Base-by-base conservation (phyloP, 768 basidiomycete genomes). In the Cyclocybe aegerita region DNA sequence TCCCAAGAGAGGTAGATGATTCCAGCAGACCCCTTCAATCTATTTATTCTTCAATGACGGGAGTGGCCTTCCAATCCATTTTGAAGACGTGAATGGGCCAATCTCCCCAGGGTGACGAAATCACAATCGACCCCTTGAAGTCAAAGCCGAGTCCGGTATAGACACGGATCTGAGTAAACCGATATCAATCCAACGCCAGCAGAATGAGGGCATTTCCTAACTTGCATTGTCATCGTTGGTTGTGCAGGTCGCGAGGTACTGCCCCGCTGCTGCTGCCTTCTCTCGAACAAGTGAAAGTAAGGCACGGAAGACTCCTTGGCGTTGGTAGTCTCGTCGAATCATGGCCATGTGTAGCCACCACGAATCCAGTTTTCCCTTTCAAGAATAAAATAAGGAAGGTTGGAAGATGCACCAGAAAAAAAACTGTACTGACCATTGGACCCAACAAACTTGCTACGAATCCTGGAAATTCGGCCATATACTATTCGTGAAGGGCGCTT, bases 291-390 rank as follows among this genome's bases (percentile, higher is more conserved):
- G 46, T 14, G 60, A 49, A 37, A 66, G 43, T n/a, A 68, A 58
- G 16, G 56, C 43, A 14, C 56, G 61, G 6, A 57, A 48, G 6
- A 67, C 56, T 7, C 61, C 60, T 39, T 58, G 54, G 29, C 58
- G 54, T 33, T 68, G 65, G 31, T 48, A 61, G 14, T 57, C 60
- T 11, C 54, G 58, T n/a, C 56, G 55, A 15, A 65, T 62, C 38
- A 65, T 63, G n/a, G 61, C 53, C 43, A 56, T 60, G 46, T 65
- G 62, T 31, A 65, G 43, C 60, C 65, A 68, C 57, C 62, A 63
- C 2, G 63, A 58, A 42, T 66, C 60, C 6, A 48, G 51, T 41
- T 60, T 59, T 14, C 60, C 64, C 66, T 68, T 33, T 41, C 9
- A 38, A 44, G 34, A 48, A 10, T 16, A 12, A 32, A 11, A 29